Base-by-base conservation (phyloP, 176 grass and related monocot genomes). In the Oryza nivara region DNA sequence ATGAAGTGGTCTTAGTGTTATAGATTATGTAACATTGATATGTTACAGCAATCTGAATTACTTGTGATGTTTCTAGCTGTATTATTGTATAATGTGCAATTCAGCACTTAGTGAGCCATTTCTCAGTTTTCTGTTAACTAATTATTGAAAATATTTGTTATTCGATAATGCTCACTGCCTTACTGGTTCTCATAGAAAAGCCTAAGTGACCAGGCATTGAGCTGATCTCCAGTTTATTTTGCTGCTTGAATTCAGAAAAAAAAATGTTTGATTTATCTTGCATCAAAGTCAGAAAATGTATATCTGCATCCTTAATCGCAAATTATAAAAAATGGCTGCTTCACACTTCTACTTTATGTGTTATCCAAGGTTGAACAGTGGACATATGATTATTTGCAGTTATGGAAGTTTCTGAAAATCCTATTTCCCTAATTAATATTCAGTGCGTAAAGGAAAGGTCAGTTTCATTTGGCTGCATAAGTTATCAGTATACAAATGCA, bases 61-160 rank as follows among this genome's bases (percentile, higher is more conserved):
- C 43, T 72, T 82, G 52, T 72, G 36, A 44, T 78, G 34, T 71
- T 85, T 20, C 74, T 64, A 48, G 69, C 76, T 74, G 32, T 80
- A 70, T 14, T 51, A 51, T 51, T 56, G 52, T 56, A 74, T 40
- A 7, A 46, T 49, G 17, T 61, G 67, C 14, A 60, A 75, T 61
- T 4, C 30, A 81, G 5, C 77, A 70, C 16, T 47, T 47, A 32
- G 41, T 11, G 32, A 83, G 44, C 47, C 56, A 7, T 56, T 56
- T 19, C 16, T 54, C 52, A 56, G 52, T 51, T 65, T 72, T 36
- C 22, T 79, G 54, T 49, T 68, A 40, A 38, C 41, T 46, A 84
- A 34, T 9, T 75, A 26, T 19, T 75, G 28, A 67, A 83, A 65
- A 48, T 22, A 65, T 56, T 56, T 65, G 13, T 20, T 10, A 61